Base-by-base conservation (phyloP, 495 filamentous ascomycete species). In the Aspergillus sclerotioniger region DNA sequence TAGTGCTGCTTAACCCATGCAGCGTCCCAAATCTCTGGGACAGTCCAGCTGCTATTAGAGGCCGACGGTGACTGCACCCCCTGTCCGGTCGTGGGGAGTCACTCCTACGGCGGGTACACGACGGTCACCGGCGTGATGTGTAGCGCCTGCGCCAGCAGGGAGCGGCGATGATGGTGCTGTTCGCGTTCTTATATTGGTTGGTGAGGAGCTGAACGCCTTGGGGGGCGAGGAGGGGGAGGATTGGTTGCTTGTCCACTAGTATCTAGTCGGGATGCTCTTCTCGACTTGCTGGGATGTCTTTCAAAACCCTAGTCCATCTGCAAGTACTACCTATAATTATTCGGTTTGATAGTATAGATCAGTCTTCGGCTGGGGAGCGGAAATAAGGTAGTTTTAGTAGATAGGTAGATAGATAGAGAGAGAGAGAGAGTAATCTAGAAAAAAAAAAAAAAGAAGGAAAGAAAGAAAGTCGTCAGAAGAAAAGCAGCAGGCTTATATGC, bases 1-100 rank as follows among this genome's bases (percentile, higher is more conserved):
- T 66, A 64, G 61, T 55, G 60, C 51, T 67, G 51, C 62, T 56
- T 60, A 50, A 62, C 31, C 62, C 62, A 65, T 63, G 63, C 63
- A 65, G 61, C 56, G 66, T 63, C 62, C 66, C 66, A 57, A 62
- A 55, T 53, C 58, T 53, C 57, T 66, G 66, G 66, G 46, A 57
- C 56, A n/a, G 15, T 43, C 49, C 16, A 51, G 52, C 61, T 58
- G 62, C 57, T 64, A 50, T 62, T 39, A 59, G 53, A 54, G 35
- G 17, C 54, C 65, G 65, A 60, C 46, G 44, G 52, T 54, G 48
- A 60, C 51, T 64, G 65, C 62, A 59, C 62, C 62, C 62, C 62
- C 57, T 59, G 62, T 62, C 29, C 29, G 35, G 45, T 31, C 29
- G 46, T 44, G 51, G 49, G 48, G 45, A 53, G 48, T 62, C 45